A percentile compares a stretch with the other conserved stretches of the same genome.
phyloP scores from a whole-genome alignment of 1,139 yeast genomes.

The Pichia sorboxylosa region DNA sequence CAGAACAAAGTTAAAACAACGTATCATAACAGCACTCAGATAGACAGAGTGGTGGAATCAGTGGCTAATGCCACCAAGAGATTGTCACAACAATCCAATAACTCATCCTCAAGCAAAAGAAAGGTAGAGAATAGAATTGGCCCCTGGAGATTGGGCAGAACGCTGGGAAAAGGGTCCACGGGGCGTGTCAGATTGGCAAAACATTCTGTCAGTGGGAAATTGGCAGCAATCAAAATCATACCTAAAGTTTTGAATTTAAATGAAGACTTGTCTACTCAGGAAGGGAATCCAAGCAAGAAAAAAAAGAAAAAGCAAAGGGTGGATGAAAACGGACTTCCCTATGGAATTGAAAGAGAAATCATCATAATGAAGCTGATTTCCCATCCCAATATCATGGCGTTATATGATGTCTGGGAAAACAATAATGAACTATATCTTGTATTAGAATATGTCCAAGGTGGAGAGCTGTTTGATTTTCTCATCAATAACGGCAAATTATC shows the following conservation, averaged over 20 bases:
- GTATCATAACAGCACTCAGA: too few species aligned
- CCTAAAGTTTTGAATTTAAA: conserved; percentile 35
- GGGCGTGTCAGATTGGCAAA: conserved; percentile 70
- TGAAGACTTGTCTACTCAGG: conserved; percentile 7
- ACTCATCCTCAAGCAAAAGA: conserved; percentile 32
- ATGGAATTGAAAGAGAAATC: conserved; percentile 75
- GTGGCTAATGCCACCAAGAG: conserved; percentile 51
- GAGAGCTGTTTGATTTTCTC: conserved; percentile 64
- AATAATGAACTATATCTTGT: conserved; percentile 64
- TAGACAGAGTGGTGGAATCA: conserved; percentile 26
- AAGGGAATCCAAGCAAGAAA: conserved; percentile 19
- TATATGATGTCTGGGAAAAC: conserved; percentile 80
- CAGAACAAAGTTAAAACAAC: conserved; percentile 3
- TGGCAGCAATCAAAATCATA: conserved; percentile 75
- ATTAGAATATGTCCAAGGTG: conserved; percentile 74
- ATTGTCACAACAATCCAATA: conserved; percentile 43
- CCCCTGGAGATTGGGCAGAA: conserved; percentile 73
- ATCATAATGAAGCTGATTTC: conserved; percentile 71
- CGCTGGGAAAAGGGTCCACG: conserved; percentile 73
- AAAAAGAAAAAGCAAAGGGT: conserved; percentile 7
- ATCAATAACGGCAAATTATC: conserved; percentile 76
- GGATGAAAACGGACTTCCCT: conserved; percentile 40
- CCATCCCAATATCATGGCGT: conserved; percentile 60
- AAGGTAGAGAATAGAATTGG: conserved; percentile 54
- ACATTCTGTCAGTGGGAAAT: conserved; percentile 54